A percentile compares a stretch with the other conserved stretches of the same genome.
Conservation (phyloP, 1,284 basidiomycete species). For the Boletus hoseneyae region DNA sequence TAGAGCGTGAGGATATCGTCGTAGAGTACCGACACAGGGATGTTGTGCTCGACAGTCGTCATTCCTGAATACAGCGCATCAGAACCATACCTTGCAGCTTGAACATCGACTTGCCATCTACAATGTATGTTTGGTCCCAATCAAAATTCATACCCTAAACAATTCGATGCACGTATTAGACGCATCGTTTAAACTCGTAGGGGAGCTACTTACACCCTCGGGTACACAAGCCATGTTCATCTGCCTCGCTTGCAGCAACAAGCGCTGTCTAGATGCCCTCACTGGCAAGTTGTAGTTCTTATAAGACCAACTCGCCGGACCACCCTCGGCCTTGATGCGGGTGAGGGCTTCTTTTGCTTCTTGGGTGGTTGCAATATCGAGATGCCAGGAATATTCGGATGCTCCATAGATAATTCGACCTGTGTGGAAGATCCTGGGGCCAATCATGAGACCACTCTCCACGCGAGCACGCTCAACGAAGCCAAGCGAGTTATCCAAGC, state of each 20-base stretch:
- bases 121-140: constrained; percentile 72
- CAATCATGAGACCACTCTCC: constrained; percentile 63
- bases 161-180: constrained; percentile 1
- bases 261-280: constrained; percentile 64
- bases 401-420: constrained; percentile 67
- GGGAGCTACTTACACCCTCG: constrained; percentile 46
- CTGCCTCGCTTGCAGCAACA: constrained; percentile 58
- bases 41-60: constrained; percentile 72
- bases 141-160: constrained; percentile 68
- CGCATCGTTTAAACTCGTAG: background rate
- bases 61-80: constrained; percentile 46
- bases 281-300: constrained; percentile 73
- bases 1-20: constrained; percentile 65
- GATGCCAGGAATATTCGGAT: constrained; percentile 47
- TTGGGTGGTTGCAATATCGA: constrained; percentile 56
- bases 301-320: constrained; percentile 64
- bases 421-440: constrained; percentile 67
- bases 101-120: constrained; percentile 50
- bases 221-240: constrained; percentile 69
- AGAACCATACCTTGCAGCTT: background rate
- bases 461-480: constrained; percentile 63
- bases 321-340: constrained; percentile 68
- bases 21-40: constrained; percentile 62
- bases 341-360: constrained; percentile 63
- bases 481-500: constrained; percentile 54